phyloP scores from a whole-genome alignment of 495 filamentous ascomycete species.

The Aspergillus sparsus region DNA sequence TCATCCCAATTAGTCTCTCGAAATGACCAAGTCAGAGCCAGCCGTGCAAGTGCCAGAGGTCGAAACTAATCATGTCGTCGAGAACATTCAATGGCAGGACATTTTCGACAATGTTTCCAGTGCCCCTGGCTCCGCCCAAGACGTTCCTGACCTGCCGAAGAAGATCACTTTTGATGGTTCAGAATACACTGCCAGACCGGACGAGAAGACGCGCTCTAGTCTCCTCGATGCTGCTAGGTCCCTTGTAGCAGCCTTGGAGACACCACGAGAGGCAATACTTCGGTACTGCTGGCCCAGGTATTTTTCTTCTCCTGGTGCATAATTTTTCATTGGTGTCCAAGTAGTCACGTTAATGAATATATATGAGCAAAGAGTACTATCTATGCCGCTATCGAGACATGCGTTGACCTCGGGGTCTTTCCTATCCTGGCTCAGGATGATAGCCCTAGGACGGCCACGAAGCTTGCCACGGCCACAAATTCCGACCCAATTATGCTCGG shows the following conservation, averaged over 20 bases:
- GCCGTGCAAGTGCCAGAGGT: neutral
- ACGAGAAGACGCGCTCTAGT: constrained; percentile 25
- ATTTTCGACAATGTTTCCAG: constrained; percentile 23
- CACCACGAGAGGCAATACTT: constrained; percentile 45
- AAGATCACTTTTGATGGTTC: constrained; percentile 27
- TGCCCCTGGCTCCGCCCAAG: constrained; percentile 28
- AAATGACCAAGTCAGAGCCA: neutral
- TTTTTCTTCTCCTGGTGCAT: neutral
- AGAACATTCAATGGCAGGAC: neutral
- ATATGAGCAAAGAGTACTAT: constrained; percentile 20
- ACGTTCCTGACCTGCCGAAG: constrained; percentile 31
- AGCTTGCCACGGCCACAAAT: constrained; percentile 35
- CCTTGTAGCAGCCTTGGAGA: constrained; percentile 40
- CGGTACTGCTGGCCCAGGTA: constrained; percentile 43
- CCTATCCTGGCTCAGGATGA: constrained; percentile 33
- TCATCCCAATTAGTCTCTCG: too few species aligned
- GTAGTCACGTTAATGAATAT: too few species aligned
- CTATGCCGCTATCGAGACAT: constrained; percentile 36
- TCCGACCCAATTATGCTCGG: constrained; percentile 35
- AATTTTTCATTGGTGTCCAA: neutral
- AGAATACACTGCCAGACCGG: constrained; percentile 17
- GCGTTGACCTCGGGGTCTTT: constrained; percentile 39
- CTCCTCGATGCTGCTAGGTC: constrained; percentile 35
- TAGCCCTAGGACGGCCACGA: constrained; percentile 31
- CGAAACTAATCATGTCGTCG: neutral